Conservation (phyloP, 75 land plant genomes). For the Sequoia sempervirens region DNA sequence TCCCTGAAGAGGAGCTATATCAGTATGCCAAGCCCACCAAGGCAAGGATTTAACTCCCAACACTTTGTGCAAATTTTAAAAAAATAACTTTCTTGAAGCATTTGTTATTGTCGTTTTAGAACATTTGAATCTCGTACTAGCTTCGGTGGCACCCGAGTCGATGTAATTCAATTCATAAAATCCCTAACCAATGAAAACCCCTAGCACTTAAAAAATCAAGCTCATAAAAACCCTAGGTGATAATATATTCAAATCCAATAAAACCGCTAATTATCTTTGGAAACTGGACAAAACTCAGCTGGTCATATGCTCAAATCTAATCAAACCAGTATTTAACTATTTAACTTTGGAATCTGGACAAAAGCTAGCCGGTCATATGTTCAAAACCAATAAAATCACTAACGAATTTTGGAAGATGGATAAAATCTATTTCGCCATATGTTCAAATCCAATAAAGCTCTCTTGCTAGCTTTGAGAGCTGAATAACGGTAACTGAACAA, state of each 20-base stretch:
- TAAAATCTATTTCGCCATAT: too few relatives aligned
- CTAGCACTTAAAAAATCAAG: neutral
- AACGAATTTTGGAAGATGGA: too few relatives aligned
- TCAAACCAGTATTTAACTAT: too few relatives aligned
- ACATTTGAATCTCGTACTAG: neutral
- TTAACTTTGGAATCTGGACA: neutral
- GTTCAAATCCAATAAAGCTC: too few relatives aligned
- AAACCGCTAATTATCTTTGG: neutral
- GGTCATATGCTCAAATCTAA: neutral
- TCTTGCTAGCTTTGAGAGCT: too few relatives aligned
- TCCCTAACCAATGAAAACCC: neutral
- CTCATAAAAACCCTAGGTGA: neutral
- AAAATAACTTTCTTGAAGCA: neutral
- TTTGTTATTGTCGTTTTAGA: neutral
- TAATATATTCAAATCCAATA: neutral
- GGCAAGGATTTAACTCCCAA: slow-evolving; percentile 20
- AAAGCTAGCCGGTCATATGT: neutral
- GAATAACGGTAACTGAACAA: too few relatives aligned
- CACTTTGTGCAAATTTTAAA: neutral
- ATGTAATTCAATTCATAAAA: too few relatives aligned
- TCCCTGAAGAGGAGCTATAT: slow-evolving; percentile 69
- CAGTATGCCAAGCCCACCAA: slow-evolving; percentile 34
- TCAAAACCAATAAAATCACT: too few relatives aligned
- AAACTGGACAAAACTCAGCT: neutral
- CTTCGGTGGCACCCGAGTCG: neutral